phyloP scores from a whole-genome alignment of 305 asterid species.

The Fraxinus greggii region DNA sequence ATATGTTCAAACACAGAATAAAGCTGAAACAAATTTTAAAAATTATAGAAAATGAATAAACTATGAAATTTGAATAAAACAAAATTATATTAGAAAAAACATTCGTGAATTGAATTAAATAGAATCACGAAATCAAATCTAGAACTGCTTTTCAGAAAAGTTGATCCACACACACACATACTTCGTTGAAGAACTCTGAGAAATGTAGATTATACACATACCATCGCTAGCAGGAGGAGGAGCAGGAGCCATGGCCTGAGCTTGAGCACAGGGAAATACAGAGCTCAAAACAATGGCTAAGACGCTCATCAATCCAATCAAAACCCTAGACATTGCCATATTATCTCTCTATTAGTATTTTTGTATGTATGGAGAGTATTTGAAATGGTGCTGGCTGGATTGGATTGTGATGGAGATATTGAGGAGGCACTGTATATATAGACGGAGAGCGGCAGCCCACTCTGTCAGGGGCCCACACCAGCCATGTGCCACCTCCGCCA shows the following conservation, averaged over 20 bases:
- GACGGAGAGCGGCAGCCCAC: background rate
- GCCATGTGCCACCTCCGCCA: slow-evolving; percentile 31
- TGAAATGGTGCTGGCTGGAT: background rate
- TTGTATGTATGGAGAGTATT: background rate
- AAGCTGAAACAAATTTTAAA: background rate
- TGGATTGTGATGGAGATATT: background rate
- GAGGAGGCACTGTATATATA: background rate
- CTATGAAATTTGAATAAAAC: background rate
- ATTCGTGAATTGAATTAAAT: background rate
- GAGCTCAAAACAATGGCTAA: slow-evolving; percentile 19
- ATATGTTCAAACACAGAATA: background rate
- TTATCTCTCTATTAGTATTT: background rate
- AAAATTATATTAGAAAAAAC: background rate
- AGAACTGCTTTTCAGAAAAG: background rate
- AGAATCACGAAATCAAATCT: background rate
- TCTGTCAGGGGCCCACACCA: background rate
- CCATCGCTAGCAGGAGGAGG: slow-evolving; percentile 51
- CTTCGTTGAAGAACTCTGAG: background rate
- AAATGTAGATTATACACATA: background rate
- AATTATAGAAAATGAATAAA: background rate
- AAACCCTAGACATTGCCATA: slow-evolving; percentile 22
- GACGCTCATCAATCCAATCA: slow-evolving; percentile 24
- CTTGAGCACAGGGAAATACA: slow-evolving; percentile 29
- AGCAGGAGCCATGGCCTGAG: slow-evolving; percentile 43
- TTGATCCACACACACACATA: background rate